These are phyloP conservation scores for Filosporella fistucella DNA, from an alignment of 495 filamentous ascomycete genomes.

Conservation along the genomic window DNA sequence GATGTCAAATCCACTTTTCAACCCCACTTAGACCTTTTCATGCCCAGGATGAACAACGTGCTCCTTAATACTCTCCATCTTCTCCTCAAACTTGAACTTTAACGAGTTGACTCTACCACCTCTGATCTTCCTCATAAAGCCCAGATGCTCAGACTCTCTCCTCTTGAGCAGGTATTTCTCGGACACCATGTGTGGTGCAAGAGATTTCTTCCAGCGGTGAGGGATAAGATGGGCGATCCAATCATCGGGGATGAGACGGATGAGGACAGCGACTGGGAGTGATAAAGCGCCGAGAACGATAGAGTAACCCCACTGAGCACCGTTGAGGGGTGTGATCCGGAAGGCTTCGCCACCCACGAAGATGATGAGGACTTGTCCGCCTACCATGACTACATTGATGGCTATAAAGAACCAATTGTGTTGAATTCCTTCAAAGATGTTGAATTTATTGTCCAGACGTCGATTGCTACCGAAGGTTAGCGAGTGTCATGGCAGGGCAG, in stretches of 20 bases:
- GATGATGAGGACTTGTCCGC: slow-evolving; percentile 75
- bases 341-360: slow-evolving; percentile 73
- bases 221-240: slow-evolving; percentile 62
- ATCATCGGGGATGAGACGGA: slow-evolving; percentile 64
- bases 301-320: slow-evolving; percentile 74
- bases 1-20: too few species aligned
- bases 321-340: slow-evolving; percentile 57
- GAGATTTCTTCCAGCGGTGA: slow-evolving; percentile 63
- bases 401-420: slow-evolving; percentile 76
- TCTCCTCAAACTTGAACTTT: too few species aligned
- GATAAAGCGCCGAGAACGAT: slow-evolving; percentile 67
- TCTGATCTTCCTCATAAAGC: too few species aligned
- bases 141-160: slow-evolving; percentile 59
- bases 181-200: slow-evolving; percentile 45
- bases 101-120: too few species aligned
- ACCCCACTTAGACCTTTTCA: too few species aligned
- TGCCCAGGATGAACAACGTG: too few species aligned
- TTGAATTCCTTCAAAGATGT: slow-evolving; percentile 79
- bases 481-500: slow-evolving; percentile 12
- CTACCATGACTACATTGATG: slow-evolving; percentile 77
- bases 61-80: too few species aligned
- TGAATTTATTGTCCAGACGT: slow-evolving; percentile 82
- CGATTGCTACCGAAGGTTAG: slow-evolving; percentile 61
- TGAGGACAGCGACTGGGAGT: slow-evolving; percentile 66
- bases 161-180: slow-evolving; percentile 68